These are phyloP conservation scores for Lotmaria passim DNA, from an alignment of 208 protist species.

Conservation along the genomic window DNA sequence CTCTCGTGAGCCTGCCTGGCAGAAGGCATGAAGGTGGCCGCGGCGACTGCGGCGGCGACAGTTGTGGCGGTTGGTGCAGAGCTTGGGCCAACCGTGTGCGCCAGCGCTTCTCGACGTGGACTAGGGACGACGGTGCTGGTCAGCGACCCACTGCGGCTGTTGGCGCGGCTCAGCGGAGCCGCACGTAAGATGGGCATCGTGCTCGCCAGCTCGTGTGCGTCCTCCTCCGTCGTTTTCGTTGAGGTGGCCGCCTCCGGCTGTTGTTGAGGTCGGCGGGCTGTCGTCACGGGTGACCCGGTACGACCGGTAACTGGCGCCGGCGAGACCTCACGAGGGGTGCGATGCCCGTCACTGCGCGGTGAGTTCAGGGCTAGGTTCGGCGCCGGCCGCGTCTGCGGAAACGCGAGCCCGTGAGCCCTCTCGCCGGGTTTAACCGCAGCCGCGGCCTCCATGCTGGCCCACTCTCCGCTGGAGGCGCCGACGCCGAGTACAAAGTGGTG, in stretches of 20 bases:
- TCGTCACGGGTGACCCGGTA: neutral
- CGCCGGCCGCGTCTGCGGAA: slow-evolving; percentile 2
- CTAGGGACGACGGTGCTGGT: neutral
- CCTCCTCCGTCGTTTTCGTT: no score
- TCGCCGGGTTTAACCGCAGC: neutral
- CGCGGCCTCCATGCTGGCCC: neutral
- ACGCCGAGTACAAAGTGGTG: neutral
- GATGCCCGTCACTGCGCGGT: neutral
- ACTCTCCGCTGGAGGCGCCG: slow-evolving; percentile 8
- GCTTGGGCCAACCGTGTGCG: neutral
- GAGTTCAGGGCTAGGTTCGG: neutral
- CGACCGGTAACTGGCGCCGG: slow-evolving; percentile 8
- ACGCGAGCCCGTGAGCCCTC: neutral
- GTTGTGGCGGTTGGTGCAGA: no score
- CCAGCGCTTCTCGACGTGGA: neutral
- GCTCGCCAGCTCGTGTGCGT: slow-evolving; percentile 12
- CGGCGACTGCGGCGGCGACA: no score
- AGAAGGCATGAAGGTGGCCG: neutral
- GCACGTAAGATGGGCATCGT: slow-evolving; percentile 14
- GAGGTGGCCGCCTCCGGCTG: neutral
- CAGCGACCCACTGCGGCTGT: slow-evolving; percentile 13
- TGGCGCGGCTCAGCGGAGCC: slow-evolving; percentile 13
- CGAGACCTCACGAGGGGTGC: slow-evolving; percentile 17
- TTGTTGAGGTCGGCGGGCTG: neutral
- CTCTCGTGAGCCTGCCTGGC: neutral